Evolutionary conservation across 495 filamentous ascomycete genomes (phyloP).

Genomic region (Penicillium taxi): DNA sequence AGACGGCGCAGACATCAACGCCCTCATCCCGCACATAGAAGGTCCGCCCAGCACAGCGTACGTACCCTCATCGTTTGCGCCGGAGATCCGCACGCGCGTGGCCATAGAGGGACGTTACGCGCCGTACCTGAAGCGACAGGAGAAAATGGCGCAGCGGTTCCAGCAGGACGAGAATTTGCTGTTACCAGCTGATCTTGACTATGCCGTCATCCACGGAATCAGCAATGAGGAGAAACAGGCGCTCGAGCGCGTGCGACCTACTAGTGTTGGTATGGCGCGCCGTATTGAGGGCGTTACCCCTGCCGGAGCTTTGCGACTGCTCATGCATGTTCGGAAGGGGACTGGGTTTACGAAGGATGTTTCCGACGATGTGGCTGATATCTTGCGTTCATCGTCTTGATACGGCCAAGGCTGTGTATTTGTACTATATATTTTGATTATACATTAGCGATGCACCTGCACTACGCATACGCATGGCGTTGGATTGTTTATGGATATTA

Average conservation of each 20-base stretch:
- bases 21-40: constrained; percentile 49
- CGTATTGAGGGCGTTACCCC: constrained; percentile 73
- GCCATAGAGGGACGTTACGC: constrained; percentile 76
- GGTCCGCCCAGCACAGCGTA: constrained; percentile 24
- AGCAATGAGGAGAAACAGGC: constrained; percentile 67
- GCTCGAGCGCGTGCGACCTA: constrained; percentile 62
- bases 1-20: constrained; percentile 44
- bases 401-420: no score
- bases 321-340: constrained; percentile 35
- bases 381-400: constrained; percentile 14
- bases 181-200: constrained; percentile 73
- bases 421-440: constrained; percentile 1
- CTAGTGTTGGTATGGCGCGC: constrained; percentile 80
- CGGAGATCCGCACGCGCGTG: constrained; percentile 56
- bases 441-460: constrained; percentile 10
- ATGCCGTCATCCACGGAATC: constrained; percentile 60
- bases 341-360: constrained; percentile 14
- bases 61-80: constrained; percentile 42
- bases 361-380: constrained; percentile 6
- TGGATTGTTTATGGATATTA: no score
- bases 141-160: constrained; percentile 53
- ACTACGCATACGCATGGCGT: no score
- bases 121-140: constrained; percentile 71
- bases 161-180: constrained; percentile 66
- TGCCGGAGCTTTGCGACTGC: constrained; percentile 37